Percentiles rank a stretch among this genome's conserved stretches.
Evolutionary conservation across 1,139 yeast species (phyloP).

Genomic region (Taphrina deformans): DNA sequence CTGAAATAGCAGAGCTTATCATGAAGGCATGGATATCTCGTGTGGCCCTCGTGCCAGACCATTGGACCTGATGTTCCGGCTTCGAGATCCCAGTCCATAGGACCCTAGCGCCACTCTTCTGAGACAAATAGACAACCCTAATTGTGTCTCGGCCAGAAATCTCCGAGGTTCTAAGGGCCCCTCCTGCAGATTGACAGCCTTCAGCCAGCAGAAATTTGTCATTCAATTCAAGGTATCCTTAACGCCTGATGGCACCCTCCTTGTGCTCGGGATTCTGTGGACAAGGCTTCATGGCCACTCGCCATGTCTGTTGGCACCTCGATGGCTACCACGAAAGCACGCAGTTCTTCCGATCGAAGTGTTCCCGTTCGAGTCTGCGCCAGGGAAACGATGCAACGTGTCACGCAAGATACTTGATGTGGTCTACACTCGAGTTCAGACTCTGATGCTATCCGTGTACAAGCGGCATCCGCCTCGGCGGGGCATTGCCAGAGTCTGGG

Average conservation of each 20-base stretch:
- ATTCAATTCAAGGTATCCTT: background rate
- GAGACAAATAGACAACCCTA: background rate
- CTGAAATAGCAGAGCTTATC: background rate
- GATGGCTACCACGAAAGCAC: background rate
- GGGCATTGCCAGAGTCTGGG: background rate
- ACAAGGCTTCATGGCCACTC: background rate
- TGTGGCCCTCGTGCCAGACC: background rate
- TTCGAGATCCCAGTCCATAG: background rate
- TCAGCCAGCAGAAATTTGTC: background rate
- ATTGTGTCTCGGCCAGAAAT: slow-evolving; percentile 3
- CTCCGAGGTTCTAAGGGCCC: background rate
- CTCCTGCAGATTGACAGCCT: background rate
- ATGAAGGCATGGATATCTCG: background rate
- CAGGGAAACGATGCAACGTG: background rate
- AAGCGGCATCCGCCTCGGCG: slow-evolving; percentile 1
- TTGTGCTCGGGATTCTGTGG: background rate
- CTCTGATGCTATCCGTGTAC: background rate
- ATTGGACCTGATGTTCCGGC: background rate
- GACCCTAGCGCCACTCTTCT: background rate
- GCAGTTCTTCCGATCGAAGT: background rate
- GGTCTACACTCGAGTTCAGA: background rate
- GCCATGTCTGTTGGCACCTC: background rate
- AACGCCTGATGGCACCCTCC: background rate
- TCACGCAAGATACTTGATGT: background rate
- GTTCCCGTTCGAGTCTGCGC: background rate